Evolutionary conservation across 306 rosid genomes (phyloP).

Genomic region (Quercus glauca): DNA sequence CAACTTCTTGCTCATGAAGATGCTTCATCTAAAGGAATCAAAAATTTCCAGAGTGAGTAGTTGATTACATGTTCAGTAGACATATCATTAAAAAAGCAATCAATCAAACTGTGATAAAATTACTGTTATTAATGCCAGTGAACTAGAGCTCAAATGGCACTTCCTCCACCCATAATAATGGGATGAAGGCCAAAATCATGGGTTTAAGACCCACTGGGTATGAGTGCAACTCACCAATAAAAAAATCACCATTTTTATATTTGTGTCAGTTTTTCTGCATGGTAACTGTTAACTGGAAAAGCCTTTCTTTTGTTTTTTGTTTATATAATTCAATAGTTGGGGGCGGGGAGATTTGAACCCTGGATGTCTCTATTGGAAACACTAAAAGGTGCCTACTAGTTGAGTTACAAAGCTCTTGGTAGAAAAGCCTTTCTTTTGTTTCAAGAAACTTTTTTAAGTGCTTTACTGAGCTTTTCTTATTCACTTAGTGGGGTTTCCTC

Average conservation of each 20-base stretch:
- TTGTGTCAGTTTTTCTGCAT: not conserved
- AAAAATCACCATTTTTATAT: not conserved
- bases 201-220: no score
- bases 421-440: not conserved
- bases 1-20: conserved; percentile 46
- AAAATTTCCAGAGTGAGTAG: conserved; percentile 53
- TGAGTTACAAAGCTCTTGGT: no score
- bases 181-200: no score
- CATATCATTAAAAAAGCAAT: not conserved
- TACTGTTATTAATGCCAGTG: no score
- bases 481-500: not conserved
- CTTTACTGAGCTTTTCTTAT: not conserved
- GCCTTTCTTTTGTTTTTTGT: not conserved
- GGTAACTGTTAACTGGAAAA: not conserved
- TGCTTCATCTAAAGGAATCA: conserved; percentile 49
- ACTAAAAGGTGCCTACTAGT: no score
- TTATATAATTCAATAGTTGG: no score
- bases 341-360: no score
- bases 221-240: no score
- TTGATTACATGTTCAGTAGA: not conserved
- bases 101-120: not conserved
- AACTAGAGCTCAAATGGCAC: no score
- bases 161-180: no score
- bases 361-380: no score
- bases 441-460: not conserved